These are phyloP conservation scores for Phellopilus nigrolimitatus DNA, from an alignment of 1,284 basidiomycete species.

Conservation along the genomic window DNA sequence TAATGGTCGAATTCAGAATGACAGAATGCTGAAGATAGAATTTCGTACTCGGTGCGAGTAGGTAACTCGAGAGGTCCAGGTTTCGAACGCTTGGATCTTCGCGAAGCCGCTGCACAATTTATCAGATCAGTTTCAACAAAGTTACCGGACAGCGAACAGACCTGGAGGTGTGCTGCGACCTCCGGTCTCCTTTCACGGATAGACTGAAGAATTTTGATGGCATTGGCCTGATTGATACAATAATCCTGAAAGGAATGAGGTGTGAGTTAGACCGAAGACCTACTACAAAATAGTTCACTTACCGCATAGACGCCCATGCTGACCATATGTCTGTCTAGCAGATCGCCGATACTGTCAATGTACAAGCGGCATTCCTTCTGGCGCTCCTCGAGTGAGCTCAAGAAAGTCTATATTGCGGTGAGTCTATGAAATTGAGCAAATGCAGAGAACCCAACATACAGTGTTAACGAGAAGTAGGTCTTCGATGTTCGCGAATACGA, in stretches of 20 bases:
- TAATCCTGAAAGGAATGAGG: constrained; percentile 59
- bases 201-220: constrained; percentile 74
- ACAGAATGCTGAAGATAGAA: neutral
- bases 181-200: constrained; percentile 65
- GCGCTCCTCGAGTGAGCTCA: constrained; percentile 84
- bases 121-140: constrained; percentile 1
- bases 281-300: constrained; percentile 22
- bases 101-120: constrained; percentile 47
- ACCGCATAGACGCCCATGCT: constrained; percentile 81
- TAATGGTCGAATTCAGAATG: neutral
- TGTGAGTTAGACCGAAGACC: constrained; percentile 14
- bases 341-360: constrained; percentile 83
- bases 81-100: constrained; percentile 74
- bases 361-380: constrained; percentile 90
- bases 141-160: constrained; percentile 27
- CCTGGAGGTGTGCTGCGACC: constrained; percentile 66
- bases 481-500: constrained; percentile 92
- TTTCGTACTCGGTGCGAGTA: constrained; percentile 82
- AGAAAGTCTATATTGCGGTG: too few relatives aligned
- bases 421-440: too few relatives aligned
- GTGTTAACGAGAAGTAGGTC: constrained; percentile 87
- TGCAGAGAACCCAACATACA: too few relatives aligned
- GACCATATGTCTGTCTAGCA: constrained; percentile 69
- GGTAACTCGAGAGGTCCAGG: constrained; percentile 85
- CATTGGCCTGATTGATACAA: constrained; percentile 85